phyloP scores from a whole-genome alignment of 371 early-diverging fungal genomes.

The Rozella allomycis region DNA sequence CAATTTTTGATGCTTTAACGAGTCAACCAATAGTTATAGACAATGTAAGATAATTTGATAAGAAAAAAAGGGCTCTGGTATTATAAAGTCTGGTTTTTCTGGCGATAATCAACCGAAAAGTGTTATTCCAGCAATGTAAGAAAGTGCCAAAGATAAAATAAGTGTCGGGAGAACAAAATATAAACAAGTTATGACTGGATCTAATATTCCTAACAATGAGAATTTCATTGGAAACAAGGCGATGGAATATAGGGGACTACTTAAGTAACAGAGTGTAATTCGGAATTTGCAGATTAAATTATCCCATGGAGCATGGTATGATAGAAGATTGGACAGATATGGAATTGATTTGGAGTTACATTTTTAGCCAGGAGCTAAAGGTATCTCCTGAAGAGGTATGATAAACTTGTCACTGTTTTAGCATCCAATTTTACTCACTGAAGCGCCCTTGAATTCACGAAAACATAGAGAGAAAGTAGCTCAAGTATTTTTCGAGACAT shows the following conservation, averaged over 20 bases:
- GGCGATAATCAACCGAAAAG: conserved; percentile 85
- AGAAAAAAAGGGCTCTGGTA: conserved; percentile 3
- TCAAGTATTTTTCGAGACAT: conserved; percentile 90
- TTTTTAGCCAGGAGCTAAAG: conserved; percentile 79
- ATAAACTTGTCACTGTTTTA: too few species aligned
- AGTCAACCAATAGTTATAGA: conserved; percentile 51
- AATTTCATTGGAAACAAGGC: conserved; percentile 79
- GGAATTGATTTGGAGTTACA: conserved; percentile 88
- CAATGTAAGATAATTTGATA: conserved; percentile 17
- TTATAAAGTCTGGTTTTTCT: conserved; percentile 78
- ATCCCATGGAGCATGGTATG: conserved; percentile 89
- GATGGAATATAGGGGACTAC: conserved; percentile 73
- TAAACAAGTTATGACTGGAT: conserved; percentile 87
- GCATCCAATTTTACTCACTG: conserved; percentile 87
- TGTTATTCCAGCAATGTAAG: conserved; percentile 69
- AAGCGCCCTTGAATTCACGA: conserved; percentile 78
- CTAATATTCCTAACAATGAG: conserved; percentile 79
- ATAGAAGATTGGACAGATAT: conserved; percentile 89
- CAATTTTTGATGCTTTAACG: too few species aligned
- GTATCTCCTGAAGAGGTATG: conserved; percentile 78
- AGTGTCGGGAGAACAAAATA: conserved; percentile 89
- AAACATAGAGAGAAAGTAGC: conserved; percentile 70
- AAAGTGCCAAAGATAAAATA: conserved; percentile 2
- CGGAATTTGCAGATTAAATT: too few species aligned
- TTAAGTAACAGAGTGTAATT: too few species aligned